A percentile compares a stretch with the other conserved stretches of the same genome.
Conservation (phyloP, 2,329 filamentous ascomycete genomes). For the Colletotrichum lini region DNA sequence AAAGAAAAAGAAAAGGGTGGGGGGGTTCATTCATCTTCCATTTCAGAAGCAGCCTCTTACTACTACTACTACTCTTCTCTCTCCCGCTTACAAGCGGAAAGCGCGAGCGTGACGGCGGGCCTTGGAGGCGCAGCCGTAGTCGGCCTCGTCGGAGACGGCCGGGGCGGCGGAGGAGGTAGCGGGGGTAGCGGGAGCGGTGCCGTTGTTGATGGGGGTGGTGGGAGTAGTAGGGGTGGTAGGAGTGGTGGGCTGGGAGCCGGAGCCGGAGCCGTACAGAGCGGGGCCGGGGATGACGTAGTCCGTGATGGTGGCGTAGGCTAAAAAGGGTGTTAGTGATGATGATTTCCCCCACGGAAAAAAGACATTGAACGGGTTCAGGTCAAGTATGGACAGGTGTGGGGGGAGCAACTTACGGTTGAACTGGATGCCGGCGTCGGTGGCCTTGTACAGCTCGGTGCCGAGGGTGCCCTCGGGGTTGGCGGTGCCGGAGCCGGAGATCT, state of each 20-base stretch:
- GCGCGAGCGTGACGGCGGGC: conserved; percentile 36
- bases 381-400: conserved; percentile 14
- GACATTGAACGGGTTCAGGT: conserved; percentile 41
- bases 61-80: not conserved
- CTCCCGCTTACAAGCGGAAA: conserved; percentile 24
- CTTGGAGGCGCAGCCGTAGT: conserved; percentile 23
- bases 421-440: conserved; percentile 50
- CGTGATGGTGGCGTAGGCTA: conserved; percentile 46
- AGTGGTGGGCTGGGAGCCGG: not conserved
- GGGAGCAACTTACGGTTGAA: conserved; percentile 52
- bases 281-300: conserved; percentile 53
- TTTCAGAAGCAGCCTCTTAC: not conserved
- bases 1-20: not conserved
- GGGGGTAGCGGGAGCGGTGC: conserved; percentile 30
- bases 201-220: conserved; percentile 43
- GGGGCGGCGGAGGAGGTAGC: conserved; percentile 14
- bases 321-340: not conserved
- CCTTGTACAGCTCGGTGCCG: conserved; percentile 49
- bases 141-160: conserved; percentile 5
- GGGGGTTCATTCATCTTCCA: conserved; percentile 19
- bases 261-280: conserved; percentile 34
- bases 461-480: conserved; percentile 51
- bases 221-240: conserved; percentile 16
- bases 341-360: not conserved
- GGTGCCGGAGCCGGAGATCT: conserved; percentile 58